Evolutionary conservation across 1,284 basidiomycete species (phyloP), one percentile per base, ranked within the genome.

Genomic region (Apiotrichum veenhuisii): DNA sequence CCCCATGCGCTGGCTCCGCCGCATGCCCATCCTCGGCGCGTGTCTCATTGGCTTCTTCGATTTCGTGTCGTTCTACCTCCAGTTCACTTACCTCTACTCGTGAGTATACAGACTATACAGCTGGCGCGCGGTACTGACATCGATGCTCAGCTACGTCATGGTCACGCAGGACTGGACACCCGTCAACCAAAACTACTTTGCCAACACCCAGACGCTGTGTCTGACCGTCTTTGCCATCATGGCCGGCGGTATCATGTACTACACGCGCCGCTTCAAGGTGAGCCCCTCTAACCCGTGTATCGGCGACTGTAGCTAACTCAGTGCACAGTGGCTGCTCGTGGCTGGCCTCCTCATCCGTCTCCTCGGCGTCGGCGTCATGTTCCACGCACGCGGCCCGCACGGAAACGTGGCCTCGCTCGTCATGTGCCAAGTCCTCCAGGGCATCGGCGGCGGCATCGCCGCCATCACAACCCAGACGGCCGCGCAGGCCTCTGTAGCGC

Each of bases 401-500:
- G 84, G 81, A 3, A 83, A 82, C 43, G 61, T 62, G 11, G 64
- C 59, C n/a, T 59, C 65, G 30, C 45, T 78, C 23, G 61, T 88
- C 26, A 82, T 84, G 80, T 85, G 85, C 36, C 87, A 78, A 58
- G 61, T 73, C 25, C 69, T 77, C 20, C 75, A 76, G 55, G 74
- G 75, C 47, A 59, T 73, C 14, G 70, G 80, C 10, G 73, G 70
- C 20, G 91, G 89, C 23, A 82, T 91, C 62, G 85, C 88, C 1
- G 82, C 86, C 1, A 80, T 86, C 47, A 78, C 85, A 10, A 79
- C 83, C 5, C 87, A 88, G 72, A 86, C 91, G 55, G 85, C 84
- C 38, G 85, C 88, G 0, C 91, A 93, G 73, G 88, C 87, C 3
- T 80, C 84, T 12, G 89, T 91, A 2, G 79, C 84, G 0, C 89